Base-by-base conservation (phyloP, 2,329 filamentous ascomycete genomes). In the Bisporella sp. region DNA sequence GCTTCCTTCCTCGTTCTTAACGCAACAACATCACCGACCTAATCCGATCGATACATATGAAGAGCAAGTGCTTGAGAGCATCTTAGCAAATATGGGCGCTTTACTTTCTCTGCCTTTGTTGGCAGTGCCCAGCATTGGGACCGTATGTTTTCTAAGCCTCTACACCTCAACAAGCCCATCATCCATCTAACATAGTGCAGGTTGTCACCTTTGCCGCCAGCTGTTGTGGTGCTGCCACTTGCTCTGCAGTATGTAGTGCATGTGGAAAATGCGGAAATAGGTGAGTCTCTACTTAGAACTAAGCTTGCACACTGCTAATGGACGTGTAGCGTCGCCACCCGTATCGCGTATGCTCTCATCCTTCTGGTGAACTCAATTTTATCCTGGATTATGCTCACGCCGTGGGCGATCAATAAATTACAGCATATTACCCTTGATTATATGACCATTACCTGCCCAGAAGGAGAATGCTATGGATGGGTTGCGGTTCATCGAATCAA, bases 321-420 rank as follows among this genome's bases (percentile, higher is more conserved):
- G 42, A 13, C 33, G 41, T 11, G 33, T 60, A 95, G 90, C 72
- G 91, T 97, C 72, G 91, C 91, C 50, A 99, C 93, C 59, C 89
- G 93, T 74, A 95, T 97, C 72, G 92, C 88, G 64, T 96, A 96
- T 68, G 91, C 93, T 57, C 81, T 97, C 64, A 85, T 99, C 56
- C 87, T 99, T 49, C 83, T 99, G 59, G 73, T 97, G 70, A 99
- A 99, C 77, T 96, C 92, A 52, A 96, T 97, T 57, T 69, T 97
- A 47, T 92, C 93, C 35, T 99, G 93, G 93, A 89, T 99, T 61
- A 96, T 97, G 89, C 89, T 99, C 72, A 99, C 93, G 28, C 89
- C 90, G 48, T 99, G 93, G 93, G 93, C 93, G 33, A 88, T 99
- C 66, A 89, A 96, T 64, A 97, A 97, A 68, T 77, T 99, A 5